These are phyloP conservation scores for Chlamydomonas sp. DNA, from an alignment of 139 green algal genomes.

Conservation along the genomic window DNA sequence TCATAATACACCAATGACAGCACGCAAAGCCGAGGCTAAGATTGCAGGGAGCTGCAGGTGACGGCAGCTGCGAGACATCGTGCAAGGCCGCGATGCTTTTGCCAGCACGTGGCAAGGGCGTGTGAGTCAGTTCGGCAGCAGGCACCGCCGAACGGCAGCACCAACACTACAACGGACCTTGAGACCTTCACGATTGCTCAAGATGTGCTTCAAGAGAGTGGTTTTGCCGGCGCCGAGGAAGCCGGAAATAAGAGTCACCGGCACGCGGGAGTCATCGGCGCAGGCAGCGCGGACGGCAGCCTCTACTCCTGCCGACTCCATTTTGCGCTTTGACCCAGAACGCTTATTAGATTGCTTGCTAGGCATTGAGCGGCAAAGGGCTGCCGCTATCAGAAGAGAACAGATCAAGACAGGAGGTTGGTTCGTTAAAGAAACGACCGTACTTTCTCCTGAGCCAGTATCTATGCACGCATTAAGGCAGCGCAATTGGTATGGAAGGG, in stretches of 20 bases:
- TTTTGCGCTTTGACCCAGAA: neutral
- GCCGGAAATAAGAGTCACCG: slow-evolving; percentile 74
- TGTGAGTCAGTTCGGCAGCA: neutral
- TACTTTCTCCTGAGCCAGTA: no score
- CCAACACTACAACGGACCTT: slow-evolving; percentile 77
- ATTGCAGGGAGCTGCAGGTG: neutral
- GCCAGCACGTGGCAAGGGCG: neutral
- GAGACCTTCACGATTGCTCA: slow-evolving; percentile 50
- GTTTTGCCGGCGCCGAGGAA: slow-evolving; percentile 83
- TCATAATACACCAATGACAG: no score
- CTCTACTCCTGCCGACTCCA: neutral
- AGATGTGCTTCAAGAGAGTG: slow-evolving; percentile 78
- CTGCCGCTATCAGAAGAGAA: no score
- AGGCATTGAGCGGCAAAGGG: no score
- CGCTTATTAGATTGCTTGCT: no score
- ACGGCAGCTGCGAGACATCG: neutral
- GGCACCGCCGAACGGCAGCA: slow-evolving; percentile 47
- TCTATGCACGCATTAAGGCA: no score
- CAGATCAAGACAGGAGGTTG: no score
- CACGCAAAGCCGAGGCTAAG: neutral
- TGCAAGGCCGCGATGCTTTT: neutral
- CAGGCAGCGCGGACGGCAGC: neutral
- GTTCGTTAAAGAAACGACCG: no score
- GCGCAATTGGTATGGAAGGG: no score
- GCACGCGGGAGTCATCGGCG: slow-evolving; percentile 35